Base-by-base conservation (phyloP, 257 asterid genomes). In the Scutellaria galericulata region DNA sequence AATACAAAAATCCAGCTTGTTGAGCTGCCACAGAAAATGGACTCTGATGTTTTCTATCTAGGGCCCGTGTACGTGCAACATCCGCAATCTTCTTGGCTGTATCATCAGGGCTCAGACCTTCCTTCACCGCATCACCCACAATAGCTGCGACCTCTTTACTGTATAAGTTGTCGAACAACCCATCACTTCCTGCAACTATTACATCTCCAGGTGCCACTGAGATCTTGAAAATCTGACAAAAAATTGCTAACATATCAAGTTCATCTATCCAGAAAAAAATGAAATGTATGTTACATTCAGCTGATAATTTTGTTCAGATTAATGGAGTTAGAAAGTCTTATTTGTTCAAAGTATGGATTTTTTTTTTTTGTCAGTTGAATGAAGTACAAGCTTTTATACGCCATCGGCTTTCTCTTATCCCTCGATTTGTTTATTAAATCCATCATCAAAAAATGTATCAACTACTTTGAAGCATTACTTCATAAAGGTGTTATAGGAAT, bases 171-270 rank as follows among this genome's bases (percentile, higher is more conserved):
- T 92, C 98, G 10, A 83, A 92, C 72, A 92, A 80, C 0, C 98
- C 97, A 80, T 92, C 98, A 7, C 93, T 90, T 40, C 98, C 98
- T 9, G 91, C 91, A 44, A 92, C 90, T n/a, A 90, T 73, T 14
- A 88, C 83, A 58, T 90, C 97, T 68, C 95, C 96, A 5, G 84
- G 74, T 67, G 63, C 73, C 71, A 87, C 95, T 13, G 88, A 47
- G 72, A 92, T 82, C 80, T 81, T 78, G 83, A 90, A 90, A 67
- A 86, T 85, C 98, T 87, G 88, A 40, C 40, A 71, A 46, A 3
- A 65, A 41, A 39, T 2, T 6, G n/a, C 2, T 20, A 24, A 42
- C 0, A 9, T 12, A 12, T 52, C 7, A 50, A 10, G 52, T 44
- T 50, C 71, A 57, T 8, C 39, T 20, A 40, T 76, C 37, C 9